Evolutionary conservation across 2,329 filamentous ascomycete species (phyloP).

Genomic region (Epichloe uncinata): DNA sequence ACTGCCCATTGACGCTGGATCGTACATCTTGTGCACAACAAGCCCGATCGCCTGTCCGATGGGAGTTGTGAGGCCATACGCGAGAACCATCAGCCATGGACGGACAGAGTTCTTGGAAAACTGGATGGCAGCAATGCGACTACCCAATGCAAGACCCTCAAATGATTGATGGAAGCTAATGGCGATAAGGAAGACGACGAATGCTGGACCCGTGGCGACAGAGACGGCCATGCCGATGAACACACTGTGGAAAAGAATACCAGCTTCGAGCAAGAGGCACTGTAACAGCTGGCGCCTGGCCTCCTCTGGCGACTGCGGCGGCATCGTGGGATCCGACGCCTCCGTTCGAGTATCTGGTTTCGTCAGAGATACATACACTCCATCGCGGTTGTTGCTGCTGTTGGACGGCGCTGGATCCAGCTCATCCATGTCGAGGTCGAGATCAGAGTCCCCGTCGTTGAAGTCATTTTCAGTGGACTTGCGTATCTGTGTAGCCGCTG

Average conservation of each 20-base stretch:
- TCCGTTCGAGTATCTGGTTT: conserved; percentile 11
- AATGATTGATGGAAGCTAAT: conserved; percentile 82
- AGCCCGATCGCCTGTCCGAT: conserved; percentile 75
- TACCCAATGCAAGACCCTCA: conserved; percentile 74
- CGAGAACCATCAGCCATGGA: conserved; percentile 73
- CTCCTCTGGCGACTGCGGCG: conserved; percentile 34
- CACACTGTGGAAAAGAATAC: conserved; percentile 72
- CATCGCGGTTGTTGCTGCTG: conserved; percentile 12
- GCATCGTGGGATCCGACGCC: conserved; percentile 10
- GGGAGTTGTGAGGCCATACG: conserved; percentile 66
- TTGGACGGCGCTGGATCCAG: conserved; percentile 31
- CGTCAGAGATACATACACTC: conserved; percentile 18
- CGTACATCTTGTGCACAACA: conserved; percentile 64
- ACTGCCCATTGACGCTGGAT: conserved; percentile 55
- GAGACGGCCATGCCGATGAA: conserved; percentile 83
- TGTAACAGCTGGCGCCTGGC: conserved; percentile 58
- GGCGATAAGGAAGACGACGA: conserved; percentile 66
- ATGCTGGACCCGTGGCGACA: conserved; percentile 66
- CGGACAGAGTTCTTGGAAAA: conserved; percentile 61
- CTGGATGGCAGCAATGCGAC: conserved; percentile 69
- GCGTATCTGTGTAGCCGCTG: conserved; percentile 9
- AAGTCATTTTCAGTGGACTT: conserved; percentile 20
- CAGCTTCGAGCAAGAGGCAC: conserved; percentile 67
- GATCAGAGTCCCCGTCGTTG: conserved; percentile 38
- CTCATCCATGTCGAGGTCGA: conserved; percentile 48